These are phyloP conservation scores for Penicillium coffeae DNA, from an alignment of 495 filamentous ascomycete genomes.

Conservation along the genomic window DNA sequence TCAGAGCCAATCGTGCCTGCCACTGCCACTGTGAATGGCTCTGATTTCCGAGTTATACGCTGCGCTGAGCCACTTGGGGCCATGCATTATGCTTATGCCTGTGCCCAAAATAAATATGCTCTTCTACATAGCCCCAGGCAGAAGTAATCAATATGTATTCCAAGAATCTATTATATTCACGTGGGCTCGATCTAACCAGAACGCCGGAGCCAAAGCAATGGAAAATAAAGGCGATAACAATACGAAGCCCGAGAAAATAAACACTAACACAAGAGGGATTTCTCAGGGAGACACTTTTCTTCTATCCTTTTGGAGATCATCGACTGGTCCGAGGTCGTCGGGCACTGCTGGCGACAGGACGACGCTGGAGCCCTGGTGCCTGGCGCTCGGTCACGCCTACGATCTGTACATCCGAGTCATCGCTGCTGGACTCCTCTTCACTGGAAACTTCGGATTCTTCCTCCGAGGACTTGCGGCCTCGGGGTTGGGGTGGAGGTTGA, in stretches of 20 bases:
- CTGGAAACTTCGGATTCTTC: constrained; percentile 18
- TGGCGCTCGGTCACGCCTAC: constrained; percentile 32
- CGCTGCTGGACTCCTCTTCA: constrained; percentile 21
- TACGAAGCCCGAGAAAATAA: constrained; percentile 1
- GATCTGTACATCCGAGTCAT: constrained; percentile 33
- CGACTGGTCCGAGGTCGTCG: constrained; percentile 24
- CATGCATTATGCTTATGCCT: too few relatives aligned
- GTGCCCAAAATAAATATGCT: too few relatives aligned
- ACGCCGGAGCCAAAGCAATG: background rate
- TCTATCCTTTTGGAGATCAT: constrained; percentile 1
- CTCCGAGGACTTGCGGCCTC: constrained; percentile 14
- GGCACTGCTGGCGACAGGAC: constrained; percentile 15
- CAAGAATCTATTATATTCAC: background rate
- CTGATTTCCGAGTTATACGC: background rate
- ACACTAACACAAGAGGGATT: constrained; percentile 3
- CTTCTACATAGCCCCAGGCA: too few relatives aligned
- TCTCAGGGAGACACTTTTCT: constrained; percentile 9
- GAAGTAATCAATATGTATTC: background rate
- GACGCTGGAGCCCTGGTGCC: constrained; percentile 18
- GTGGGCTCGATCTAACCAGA: background rate
- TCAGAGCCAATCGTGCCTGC: background rate
- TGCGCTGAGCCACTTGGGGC: too few relatives aligned
- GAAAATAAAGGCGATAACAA: background rate
- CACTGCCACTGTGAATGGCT: background rate
- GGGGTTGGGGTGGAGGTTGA: constrained; percentile 10